phyloP scores from a whole-genome alignment of 306 rosid genomes.

The Cucurbita moschata region DNA sequence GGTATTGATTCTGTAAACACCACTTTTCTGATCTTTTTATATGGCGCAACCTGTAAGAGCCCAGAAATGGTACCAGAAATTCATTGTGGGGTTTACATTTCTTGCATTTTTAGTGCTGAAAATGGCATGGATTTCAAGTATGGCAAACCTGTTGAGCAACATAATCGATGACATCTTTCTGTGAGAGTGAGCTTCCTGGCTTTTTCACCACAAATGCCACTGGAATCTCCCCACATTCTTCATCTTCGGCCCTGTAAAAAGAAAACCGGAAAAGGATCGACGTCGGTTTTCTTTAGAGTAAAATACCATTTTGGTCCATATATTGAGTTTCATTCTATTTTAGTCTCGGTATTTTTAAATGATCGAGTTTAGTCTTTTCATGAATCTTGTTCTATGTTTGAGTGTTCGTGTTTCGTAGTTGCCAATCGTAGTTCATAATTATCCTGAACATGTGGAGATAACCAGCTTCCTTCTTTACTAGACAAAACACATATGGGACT shows the following conservation, averaged over 20 bases:
- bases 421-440: not conserved
- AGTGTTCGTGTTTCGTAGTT: not conserved
- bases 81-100: not conserved
- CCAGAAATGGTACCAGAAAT: not conserved
- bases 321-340: too few species aligned
- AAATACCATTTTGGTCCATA: too few species aligned
- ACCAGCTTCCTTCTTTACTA: not conserved
- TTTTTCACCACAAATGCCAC: constrained; percentile 69
- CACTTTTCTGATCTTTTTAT: constrained; percentile 66
- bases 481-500: too few species aligned
- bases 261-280: too few species aligned
- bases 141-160: constrained; percentile 46
- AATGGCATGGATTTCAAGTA: not conserved
- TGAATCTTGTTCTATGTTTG: too few species aligned
- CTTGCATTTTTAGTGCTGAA: not conserved
- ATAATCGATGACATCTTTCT: constrained; percentile 32
- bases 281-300: too few species aligned
- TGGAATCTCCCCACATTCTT: constrained; percentile 65
- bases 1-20: constrained; percentile 53
- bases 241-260: constrained; percentile 32
- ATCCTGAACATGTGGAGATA: not conserved
- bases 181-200: constrained; percentile 39
- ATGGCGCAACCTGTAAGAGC: constrained; percentile 49
- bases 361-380: too few species aligned
- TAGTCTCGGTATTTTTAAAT: too few species aligned